Evolutionary conservation across 495 filamentous ascomycete genomes (phyloP).

Genomic region (Penicillium verhagenii): DNA sequence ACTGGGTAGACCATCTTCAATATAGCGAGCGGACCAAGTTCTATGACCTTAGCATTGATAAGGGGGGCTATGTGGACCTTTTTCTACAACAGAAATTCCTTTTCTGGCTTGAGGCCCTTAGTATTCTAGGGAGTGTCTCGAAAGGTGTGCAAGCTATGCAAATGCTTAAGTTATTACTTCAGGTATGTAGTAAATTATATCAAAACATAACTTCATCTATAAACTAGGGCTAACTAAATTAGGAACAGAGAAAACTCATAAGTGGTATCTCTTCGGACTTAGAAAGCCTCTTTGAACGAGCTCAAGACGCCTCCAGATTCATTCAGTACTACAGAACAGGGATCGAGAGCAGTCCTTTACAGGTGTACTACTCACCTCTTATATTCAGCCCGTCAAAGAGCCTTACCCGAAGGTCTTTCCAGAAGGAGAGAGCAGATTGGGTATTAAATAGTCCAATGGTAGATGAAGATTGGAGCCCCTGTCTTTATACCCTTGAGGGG

Average conservation of each 20-base stretch:
- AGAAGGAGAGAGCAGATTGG: conserved; percentile 15
- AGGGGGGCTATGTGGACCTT: neutral
- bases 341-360: conserved; percentile 29
- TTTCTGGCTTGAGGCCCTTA: conserved; percentile 37
- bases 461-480: conserved; percentile 14
- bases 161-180: conserved; percentile 6
- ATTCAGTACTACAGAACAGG: conserved; percentile 15
- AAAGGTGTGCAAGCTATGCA: conserved; percentile 15
- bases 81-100: conserved; percentile 18
- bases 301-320: conserved; percentile 30
- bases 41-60: neutral
- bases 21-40: neutral
- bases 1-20: neutral
- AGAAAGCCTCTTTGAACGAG: conserved; percentile 11
- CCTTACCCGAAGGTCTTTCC: conserved; percentile 17
- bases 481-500: conserved; percentile 7
- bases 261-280: conserved; percentile 1
- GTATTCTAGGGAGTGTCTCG: conserved; percentile 24
- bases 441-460: conserved; percentile 14
- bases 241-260: neutral
- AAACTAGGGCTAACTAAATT: conserved; percentile 3
- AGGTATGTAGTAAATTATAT: conserved; percentile 6
- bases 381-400: conserved; percentile 28
- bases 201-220: neutral
- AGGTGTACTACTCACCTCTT: conserved; percentile 32